These are phyloP conservation scores for Geotrichum carabidarum DNA, from an alignment of 1,139 yeast genomes.

Conservation along the genomic window DNA sequence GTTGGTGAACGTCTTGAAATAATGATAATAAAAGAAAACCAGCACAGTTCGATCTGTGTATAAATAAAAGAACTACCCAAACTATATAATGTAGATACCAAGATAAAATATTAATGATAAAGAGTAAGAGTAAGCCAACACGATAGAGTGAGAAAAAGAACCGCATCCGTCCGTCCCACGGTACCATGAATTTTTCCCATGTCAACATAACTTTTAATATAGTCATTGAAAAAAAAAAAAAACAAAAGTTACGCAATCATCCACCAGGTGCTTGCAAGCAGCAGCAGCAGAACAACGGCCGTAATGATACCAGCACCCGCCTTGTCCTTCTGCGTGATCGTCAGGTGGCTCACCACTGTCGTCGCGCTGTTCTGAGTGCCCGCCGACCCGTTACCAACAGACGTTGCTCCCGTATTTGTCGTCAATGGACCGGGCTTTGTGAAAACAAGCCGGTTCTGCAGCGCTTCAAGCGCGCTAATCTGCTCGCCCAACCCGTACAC, in stretches of 20 bases:
- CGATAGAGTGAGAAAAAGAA: neutral
- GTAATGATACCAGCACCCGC: slow-evolving; percentile 90
- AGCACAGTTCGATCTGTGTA: too few species aligned
- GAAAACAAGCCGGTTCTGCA: slow-evolving; percentile 49
- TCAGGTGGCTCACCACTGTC: neutral
- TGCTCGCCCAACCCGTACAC: slow-evolving; percentile 90
- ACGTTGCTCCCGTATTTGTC: slow-evolving; percentile 45
- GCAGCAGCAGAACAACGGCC: slow-evolving; percentile 57
- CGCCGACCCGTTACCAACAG: slow-evolving; percentile 37
- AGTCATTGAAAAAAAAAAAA: neutral
- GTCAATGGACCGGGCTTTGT: slow-evolving; percentile 43
- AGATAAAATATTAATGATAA: too few species aligned
- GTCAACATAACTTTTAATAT: too few species aligned
- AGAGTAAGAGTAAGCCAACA: neutral
- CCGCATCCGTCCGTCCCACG: too few species aligned
- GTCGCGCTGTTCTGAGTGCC: slow-evolving; percentile 7
- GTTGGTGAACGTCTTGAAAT: too few species aligned
- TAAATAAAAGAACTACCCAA: too few species aligned
- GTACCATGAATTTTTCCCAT: too few species aligned
- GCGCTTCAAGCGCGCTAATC: slow-evolving; percentile 76
- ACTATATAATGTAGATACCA: too few species aligned
- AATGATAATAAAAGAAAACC: too few species aligned
- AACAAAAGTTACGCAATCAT: slow-evolving; percentile 39
- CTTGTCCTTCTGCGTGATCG: slow-evolving; percentile 47
- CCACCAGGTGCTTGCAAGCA: slow-evolving; percentile 71